A percentile compares a stretch with the other conserved stretches of the same genome.
Conservation (phyloP, 441 rosid genomes). For the Pelargonium cotyledonis region DNA sequence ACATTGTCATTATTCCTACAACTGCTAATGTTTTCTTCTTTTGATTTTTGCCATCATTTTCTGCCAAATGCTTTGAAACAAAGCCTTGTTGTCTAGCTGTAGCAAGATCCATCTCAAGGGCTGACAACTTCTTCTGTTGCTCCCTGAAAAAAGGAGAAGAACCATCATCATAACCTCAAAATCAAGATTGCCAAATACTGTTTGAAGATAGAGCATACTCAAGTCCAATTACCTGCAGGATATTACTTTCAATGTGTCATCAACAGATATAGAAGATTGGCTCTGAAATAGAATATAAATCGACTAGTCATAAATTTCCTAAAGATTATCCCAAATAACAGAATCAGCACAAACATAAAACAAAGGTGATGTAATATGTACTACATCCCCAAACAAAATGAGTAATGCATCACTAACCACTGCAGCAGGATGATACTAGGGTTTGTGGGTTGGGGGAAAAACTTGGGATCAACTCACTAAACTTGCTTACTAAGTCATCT, state of each 20-base stretch:
- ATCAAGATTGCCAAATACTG: background rate
- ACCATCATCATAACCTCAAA: constrained; percentile 10
- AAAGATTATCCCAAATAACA: background rate
- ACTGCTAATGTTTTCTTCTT: constrained; percentile 11
- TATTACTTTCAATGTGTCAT: constrained; percentile 71
- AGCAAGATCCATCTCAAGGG: constrained; percentile 17
- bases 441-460: background rate
- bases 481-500: background rate
- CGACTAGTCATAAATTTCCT: background rate
- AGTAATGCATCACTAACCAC: background rate
- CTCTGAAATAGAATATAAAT: constrained; percentile 37
- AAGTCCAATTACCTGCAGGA: constrained; percentile 60
- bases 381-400: background rate
- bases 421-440: background rate
- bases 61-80: constrained; percentile 10
- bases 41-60: constrained; percentile 7
- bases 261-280: constrained; percentile 70
- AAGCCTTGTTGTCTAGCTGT: constrained; percentile 18
- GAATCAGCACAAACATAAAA: background rate
- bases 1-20: constrained; percentile 18
- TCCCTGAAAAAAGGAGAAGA: constrained; percentile 19
- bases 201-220: constrained; percentile 5
- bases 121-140: constrained; percentile 21
- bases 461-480: background rate
- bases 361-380: background rate